These are phyloP conservation scores for Dictyostelium purpureum DNA, from an alignment of 78 protist species.

Conservation along the genomic window DNA sequence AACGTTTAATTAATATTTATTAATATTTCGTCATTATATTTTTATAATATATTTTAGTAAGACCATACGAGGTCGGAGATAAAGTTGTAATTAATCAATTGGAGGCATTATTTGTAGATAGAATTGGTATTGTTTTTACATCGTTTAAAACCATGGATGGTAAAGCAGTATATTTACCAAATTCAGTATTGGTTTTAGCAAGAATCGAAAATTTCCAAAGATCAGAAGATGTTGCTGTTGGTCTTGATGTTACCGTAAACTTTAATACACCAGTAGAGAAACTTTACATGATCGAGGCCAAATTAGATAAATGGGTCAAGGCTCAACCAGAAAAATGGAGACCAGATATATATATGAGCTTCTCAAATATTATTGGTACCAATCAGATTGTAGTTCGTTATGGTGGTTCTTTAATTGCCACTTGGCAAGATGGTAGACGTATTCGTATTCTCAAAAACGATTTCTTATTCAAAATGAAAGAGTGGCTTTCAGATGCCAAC, in stretches of 20 bases:
- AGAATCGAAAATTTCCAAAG: slow-evolving; percentile 70
- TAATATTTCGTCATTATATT: neutral
- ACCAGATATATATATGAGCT: slow-evolving; percentile 11
- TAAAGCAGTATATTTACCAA: slow-evolving; percentile 67
- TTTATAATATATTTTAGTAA: too few relatives aligned
- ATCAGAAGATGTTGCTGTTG: slow-evolving; percentile 59
- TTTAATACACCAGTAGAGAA: slow-evolving; percentile 67
- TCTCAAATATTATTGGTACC: slow-evolving; percentile 17
- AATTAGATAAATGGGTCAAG: slow-evolving; percentile 61
- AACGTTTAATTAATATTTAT: too few relatives aligned
- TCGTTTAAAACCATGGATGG: slow-evolving; percentile 55
- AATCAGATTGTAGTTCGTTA: slow-evolving; percentile 19
- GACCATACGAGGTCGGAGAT: slow-evolving; percentile 75
- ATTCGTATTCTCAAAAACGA: slow-evolving; percentile 49
- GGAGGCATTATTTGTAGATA: slow-evolving; percentile 40
- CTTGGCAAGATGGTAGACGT: slow-evolving; percentile 72
- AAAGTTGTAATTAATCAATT: slow-evolving; percentile 22
- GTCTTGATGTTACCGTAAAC: slow-evolving; percentile 26
- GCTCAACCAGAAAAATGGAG: slow-evolving; percentile 73
- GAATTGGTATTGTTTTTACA: slow-evolving; percentile 66
- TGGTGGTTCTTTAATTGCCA: slow-evolving; percentile 54
- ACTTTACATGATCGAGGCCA: slow-evolving; percentile 29
- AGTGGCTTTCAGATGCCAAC: slow-evolving; percentile 25
- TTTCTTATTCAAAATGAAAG: slow-evolving; percentile 65
- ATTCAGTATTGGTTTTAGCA: neutral